A percentile compares a stretch with the other conserved stretches of the same genome.
Conservation (phyloP, 257 asterid species). For the Parsonsia alboflavescens region DNA sequence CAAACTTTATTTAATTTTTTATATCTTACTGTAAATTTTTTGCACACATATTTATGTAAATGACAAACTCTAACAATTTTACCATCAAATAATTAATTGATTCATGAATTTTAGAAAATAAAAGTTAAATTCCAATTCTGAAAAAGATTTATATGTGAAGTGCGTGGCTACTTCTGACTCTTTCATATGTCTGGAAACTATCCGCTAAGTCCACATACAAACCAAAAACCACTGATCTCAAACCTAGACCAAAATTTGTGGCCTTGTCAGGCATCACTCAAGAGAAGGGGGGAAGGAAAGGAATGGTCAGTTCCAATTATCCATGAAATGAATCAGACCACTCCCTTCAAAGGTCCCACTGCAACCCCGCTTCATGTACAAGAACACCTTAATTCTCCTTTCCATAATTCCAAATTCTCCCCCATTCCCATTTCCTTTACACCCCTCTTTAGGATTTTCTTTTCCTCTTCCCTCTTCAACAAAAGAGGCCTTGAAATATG, state of each 20-base stretch:
- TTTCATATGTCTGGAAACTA: constrained; percentile 7
- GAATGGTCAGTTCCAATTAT: constrained; percentile 39
- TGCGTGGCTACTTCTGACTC: constrained; percentile 13
- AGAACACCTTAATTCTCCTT: constrained; percentile 15
- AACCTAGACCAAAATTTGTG: constrained; percentile 35
- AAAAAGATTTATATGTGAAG: too few species aligned
- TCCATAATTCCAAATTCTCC: too few species aligned
- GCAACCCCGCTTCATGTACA: constrained; percentile 8
- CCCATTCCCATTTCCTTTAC: background rate
- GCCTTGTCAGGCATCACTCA: constrained; percentile 36
- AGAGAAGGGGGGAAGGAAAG: constrained; percentile 1
- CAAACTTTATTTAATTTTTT: too few species aligned
- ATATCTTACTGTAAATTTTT: too few species aligned
- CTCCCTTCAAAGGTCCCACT: constrained; percentile 40
- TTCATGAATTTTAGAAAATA: too few species aligned
- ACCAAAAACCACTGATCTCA: constrained; percentile 21
- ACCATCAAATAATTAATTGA: too few species aligned
- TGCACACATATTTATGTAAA: too few species aligned
- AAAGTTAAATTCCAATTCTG: too few species aligned
- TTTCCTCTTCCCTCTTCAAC: background rate
- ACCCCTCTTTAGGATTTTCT: constrained; percentile 1
- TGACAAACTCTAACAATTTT: too few species aligned
- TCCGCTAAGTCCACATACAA: constrained; percentile 13
- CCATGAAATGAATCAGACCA: constrained; percentile 32
- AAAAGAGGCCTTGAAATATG: constrained; percentile 27